Evolutionary conservation across 176 grass and related monocot species (phyloP), one percentile per base, ranked within the genome.

Genomic region (Paspalum notatum): DNA sequence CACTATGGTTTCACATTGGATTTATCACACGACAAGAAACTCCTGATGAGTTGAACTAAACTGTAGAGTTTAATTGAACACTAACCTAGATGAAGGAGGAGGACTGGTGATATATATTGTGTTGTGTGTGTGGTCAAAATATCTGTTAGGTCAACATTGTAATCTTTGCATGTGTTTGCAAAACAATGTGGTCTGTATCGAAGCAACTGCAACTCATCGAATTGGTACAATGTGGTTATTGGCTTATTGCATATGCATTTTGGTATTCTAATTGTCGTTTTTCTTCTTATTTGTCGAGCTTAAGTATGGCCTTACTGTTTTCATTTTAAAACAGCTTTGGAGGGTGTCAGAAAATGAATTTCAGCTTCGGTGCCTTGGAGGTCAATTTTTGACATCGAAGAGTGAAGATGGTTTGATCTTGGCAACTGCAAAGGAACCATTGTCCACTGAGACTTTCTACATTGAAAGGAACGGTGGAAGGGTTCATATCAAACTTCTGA

Each of bases 401-500:
- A 75, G 59, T 68, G 80, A 66, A 53, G 76, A 80, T 62, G 83
- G 83, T 80, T 69, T 81, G 26, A 91, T 94, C 62, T 84, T 72
- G 42, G 89, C 86, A 67, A 87, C 78, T 32, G 68, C 72, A 62
- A 58, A 48, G 37, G 76, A 79, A 62, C 80, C 92, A 80, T 49
- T 82, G 12, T 74, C 76, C 61, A 68, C 38, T 61, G 92, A 83
- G 71, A 89, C 89, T 66, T 94, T 91, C 78, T 61, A 75, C 32
- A 76, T 94, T 3, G 84, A 94, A 89, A 94, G 86, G 76, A 94
- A 84, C 71, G 77, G 69, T 68, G 49, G 66, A 68, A 91, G 55
- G 69, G 37, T 95, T 83, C 92, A 95, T 79, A 95, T 95, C 32
- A 94, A 88, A 70, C 84, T 84, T 83, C 17, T 58, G 75, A 89